These are phyloP conservation scores for Spongispora temasekensis DNA, from an alignment of 1,284 basidiomycete genomes.

Conservation along the genomic window DNA sequence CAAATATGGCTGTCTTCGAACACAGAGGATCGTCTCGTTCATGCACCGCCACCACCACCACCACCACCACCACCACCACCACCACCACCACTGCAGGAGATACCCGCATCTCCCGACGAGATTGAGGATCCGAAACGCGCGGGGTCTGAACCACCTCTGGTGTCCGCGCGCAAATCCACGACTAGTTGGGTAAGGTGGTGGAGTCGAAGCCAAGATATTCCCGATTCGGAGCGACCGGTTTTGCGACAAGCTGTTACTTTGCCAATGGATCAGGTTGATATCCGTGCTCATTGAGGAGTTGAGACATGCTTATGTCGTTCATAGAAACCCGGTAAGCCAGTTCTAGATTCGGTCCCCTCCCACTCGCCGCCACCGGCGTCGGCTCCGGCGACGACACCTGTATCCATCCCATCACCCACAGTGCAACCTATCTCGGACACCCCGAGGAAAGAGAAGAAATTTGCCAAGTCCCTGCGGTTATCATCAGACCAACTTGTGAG, in stretches of 20 bases:
- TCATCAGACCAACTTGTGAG: slow-evolving; percentile 81
- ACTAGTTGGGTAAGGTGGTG: slow-evolving; percentile 79
- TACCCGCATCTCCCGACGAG: slow-evolving; percentile 29
- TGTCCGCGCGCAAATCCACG: slow-evolving; percentile 44
- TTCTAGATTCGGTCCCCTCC: not conserved
- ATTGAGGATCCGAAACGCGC: slow-evolving; percentile 24
- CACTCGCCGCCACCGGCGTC: slow-evolving; percentile 20
- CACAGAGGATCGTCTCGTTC: slow-evolving; percentile 23
- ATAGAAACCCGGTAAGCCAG: slow-evolving; percentile 14
- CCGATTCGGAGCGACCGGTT: slow-evolving; percentile 22
- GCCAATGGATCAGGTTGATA: slow-evolving; percentile 24
- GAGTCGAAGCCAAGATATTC: slow-evolving; percentile 53
- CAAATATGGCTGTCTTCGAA: slow-evolving; percentile 54
- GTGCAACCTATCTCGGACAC: slow-evolving; percentile 24
- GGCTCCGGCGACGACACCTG: slow-evolving; percentile 30
- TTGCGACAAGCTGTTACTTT: slow-evolving; percentile 19
- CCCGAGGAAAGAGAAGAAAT: slow-evolving; percentile 46
- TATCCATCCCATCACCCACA: slow-evolving; percentile 18
- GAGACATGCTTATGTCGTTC: slow-evolving; percentile 7
- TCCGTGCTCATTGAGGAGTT: not conserved
- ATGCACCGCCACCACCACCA: slow-evolving; percentile 24
- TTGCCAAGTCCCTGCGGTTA: slow-evolving; percentile 90
- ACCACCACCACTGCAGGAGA: slow-evolving; percentile 34
- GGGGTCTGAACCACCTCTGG: slow-evolving; percentile 43
- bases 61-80: slow-evolving; percentile 36